These are phyloP conservation scores for Lonicera japonica DNA, from an alignment of 129 eudicot genomes.

Conservation along the genomic window DNA sequence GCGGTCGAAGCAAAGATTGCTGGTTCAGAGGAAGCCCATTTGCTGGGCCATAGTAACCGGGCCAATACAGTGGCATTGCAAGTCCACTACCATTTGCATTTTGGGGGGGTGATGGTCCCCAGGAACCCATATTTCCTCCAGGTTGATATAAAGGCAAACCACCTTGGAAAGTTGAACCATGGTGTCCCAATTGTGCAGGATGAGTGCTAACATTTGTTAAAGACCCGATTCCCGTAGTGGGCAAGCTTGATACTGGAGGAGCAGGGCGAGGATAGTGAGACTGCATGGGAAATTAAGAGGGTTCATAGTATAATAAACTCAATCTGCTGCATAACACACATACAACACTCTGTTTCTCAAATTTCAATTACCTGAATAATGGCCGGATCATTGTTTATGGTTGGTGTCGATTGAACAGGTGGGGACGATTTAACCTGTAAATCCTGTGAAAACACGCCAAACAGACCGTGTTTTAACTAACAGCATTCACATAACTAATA, in stretches of 20 bases:
- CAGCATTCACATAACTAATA: not conserved
- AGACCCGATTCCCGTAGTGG: constrained; percentile 41
- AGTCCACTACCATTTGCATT: constrained; percentile 53
- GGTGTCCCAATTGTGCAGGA: constrained; percentile 49
- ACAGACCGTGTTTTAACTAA: not conserved
- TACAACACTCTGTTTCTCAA: not conserved
- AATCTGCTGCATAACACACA: not conserved
- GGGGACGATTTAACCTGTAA: constrained; percentile 78
- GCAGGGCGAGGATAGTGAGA: constrained; percentile 81
- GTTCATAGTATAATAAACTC: constrained; percentile 4
- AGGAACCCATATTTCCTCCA: constrained; percentile 60
- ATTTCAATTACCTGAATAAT: constrained; percentile 62
- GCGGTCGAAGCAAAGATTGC: constrained; percentile 65
- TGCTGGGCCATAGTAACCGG: constrained; percentile 66
- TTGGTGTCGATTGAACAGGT: constrained; percentile 50
- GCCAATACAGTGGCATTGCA: constrained; percentile 95
- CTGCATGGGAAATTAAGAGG: constrained; percentile 31
- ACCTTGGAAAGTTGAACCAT: constrained; percentile 62
- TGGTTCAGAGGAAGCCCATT: constrained; percentile 77
- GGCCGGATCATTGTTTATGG: constrained; percentile 72
- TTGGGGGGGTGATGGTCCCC: constrained; percentile 73
- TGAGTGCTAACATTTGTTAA: constrained; percentile 40
- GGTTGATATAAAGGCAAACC: constrained; percentile 70
- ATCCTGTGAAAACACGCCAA: constrained; percentile 44
- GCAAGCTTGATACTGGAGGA: constrained; percentile 50